Base-by-base conservation (phyloP, 768 basidiomycete species). In the Tylopilus rubrobrunneus region DNA sequence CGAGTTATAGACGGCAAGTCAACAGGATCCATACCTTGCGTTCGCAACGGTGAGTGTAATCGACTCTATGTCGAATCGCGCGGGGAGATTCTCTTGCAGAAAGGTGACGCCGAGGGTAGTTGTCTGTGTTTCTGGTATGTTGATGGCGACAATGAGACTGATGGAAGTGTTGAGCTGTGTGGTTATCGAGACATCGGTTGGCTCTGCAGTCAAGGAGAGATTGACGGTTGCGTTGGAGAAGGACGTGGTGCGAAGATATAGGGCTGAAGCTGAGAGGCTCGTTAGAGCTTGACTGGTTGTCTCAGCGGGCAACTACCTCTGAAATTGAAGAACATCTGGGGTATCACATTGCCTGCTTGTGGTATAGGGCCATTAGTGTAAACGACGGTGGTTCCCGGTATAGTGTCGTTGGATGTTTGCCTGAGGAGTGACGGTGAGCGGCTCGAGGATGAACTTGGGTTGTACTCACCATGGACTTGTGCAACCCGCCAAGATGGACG, bases 241-340 rank as follows among this genome's bases (percentile, higher is more conserved):
- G 12, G 70, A 48, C 2, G 77, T 75, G 12, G 79, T 76, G 11
- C 64, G 67, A 36, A 83, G 67, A 56, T 70, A 77, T 7, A 81
- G 61, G 4, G 70, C 65, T 9, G 74, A 76, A n/a, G 77, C 80
- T 80, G 52, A 37, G 45, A 28, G 5, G 15, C 17, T 25, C 37
- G 21, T 67, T 40, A 66, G 53, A 34, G 14, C 27, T 37, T 11
- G 47, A 42, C 11, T 21, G 14, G 9, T 11, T 29, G 15, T 19
- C n/a, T 47, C 14, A 33, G 42, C 2, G 15, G 33, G 21, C 5
- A 21, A 44, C 50, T 58, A 81, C 83, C 83, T 71, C 72, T 73
- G 67, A 83, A 81, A 31, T 69, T 71, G 51, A 85, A 63, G 60
- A 83, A 84, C 70, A 84, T 71, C 53, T 84, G 83, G 2, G 82